Base-by-base conservation (phyloP, 164 flowering plant genomes). In the Magnolia officinalis region DNA sequence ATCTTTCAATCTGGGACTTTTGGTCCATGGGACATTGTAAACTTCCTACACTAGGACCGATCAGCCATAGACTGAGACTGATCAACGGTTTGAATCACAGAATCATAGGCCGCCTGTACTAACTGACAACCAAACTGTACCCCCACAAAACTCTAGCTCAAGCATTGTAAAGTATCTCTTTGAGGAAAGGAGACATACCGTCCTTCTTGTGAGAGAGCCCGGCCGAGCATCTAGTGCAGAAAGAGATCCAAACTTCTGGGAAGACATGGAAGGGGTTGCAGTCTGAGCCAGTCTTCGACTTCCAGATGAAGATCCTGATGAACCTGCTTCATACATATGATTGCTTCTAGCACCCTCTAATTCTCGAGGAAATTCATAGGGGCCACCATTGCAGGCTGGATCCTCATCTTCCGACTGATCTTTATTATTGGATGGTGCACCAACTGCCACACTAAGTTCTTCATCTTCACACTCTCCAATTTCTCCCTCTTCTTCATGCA, bases 201-300 rank as follows among this genome's bases (percentile, higher is more conserved):
- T 67, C 75, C 86, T 87, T 83, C 87, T 96, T 18, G 97, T 87
- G 58, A 83, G 74, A 80, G 97, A 90, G 67, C 91, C 82, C 26
- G 98, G 93, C 78, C 93, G 88, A 67, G 94, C 85, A 82, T 93
- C 99, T 66, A 96, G 81, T n/a, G 98, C 99, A 77, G 99, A 96
- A 52, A 96, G 86, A 72, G 97, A 92, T 0, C 97, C 95, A 85
- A 94, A 96, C 75, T 96, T 96, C 89, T 88, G 96, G 52, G 94
- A 84, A 82, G 96, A 88, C 72, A 85, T 81, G 63, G 88, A 78
- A 72, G 98, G 91, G 67, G 98, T 87, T 8, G 81, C 87, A 23
- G 75, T 84, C 73, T 78, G 87, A 24, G 75, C 79, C 84, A 88
- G 80, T 80, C 85, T 91, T 77, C 79, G 89, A 82, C 88, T 85